Evolutionary conservation across 306 rosid species (phyloP), one percentile per base, ranked within the genome.

Genomic region (Begonia loranthoides): DNA sequence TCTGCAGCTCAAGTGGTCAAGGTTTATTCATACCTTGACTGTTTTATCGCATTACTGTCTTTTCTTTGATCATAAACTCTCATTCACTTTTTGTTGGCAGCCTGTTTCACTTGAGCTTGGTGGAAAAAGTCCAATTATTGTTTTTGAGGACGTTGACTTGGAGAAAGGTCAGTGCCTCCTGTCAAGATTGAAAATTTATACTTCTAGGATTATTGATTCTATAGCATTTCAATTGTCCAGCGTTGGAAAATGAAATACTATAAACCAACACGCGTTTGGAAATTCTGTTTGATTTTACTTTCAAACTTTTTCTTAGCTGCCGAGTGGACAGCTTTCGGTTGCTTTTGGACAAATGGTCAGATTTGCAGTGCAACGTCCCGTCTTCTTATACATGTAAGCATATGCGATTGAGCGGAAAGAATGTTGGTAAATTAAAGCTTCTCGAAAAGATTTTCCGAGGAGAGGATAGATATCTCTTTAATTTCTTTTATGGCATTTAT

Each of bases 301-400:
- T 28, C 36, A 28, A 4, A 28, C 36, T 28, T 64, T 66, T 55
- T 55, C 73, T 64, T 74, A 90, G 99, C 99, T 80, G 99, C 72
- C 56, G 99, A 90, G 71, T 90, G 99, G 99, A 60, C 94, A 10
- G 46, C 60, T 48, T 90, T 86, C 61, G 99, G 99, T 59, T 68
- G 84, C 88, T 90, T 90, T 75, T 86, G 95, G 95, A 82, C 95
- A 60, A 90, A 90, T 69, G 99, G 99, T 68, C 99, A 90, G 79
- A 90, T 90, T 57, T 90, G 99, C 86, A 90, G 95, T 74, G 95
- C 99, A 65, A 90, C 99, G 52, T 90, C 99, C 58, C 95, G 99
- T 41, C 88, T 90, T 60, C 70, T 90, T 70, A 54, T 90, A 60
- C 97, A 85, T 49, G 97, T 85, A 76, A 71, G 95, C 75, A 55